These are phyloP conservation scores for Termitomyces sp. DNA, from an alignment of 768 basidiomycete genomes.

Conservation along the genomic window DNA sequence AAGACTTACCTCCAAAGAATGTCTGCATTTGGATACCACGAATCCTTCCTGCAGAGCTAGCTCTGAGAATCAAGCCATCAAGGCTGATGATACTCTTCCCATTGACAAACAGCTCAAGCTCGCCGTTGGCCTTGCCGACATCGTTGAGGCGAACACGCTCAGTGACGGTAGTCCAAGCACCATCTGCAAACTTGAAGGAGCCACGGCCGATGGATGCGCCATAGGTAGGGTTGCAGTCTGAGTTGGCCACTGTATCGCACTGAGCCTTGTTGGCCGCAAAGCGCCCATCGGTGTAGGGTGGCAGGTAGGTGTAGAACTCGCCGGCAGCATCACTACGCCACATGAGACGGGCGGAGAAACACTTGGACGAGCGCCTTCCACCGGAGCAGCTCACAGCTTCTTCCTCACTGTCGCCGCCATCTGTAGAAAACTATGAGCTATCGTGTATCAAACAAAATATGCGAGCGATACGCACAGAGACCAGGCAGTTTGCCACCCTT, in stretches of 20 bases:
- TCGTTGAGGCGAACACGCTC: conserved; percentile 76
- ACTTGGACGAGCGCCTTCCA: conserved; percentile 48
- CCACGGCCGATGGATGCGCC: conserved; percentile 70
- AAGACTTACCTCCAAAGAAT: conserved; percentile 64
- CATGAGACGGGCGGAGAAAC: conserved; percentile 70
- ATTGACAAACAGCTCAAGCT: conserved; percentile 61
- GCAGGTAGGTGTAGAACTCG: conserved; percentile 72
- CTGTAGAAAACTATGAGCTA: conserved; percentile 22
- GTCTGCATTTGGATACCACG: conserved; percentile 71
- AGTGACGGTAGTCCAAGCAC: conserved; percentile 62
- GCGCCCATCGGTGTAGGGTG: conserved; percentile 32
- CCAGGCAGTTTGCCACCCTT: conserved; percentile 73
- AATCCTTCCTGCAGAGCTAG: conserved; percentile 43
- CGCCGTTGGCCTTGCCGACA: conserved; percentile 63
- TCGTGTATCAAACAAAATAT: not conserved
- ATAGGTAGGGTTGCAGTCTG: conserved; percentile 57
- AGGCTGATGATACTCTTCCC: conserved; percentile 62
- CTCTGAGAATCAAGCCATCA: conserved; percentile 48
- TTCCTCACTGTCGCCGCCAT: conserved; percentile 49
- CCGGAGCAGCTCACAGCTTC: conserved; percentile 56
- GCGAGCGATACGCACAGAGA: conserved; percentile 43
- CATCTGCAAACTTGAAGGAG: conserved; percentile 56
- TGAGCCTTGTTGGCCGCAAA: conserved; percentile 44
- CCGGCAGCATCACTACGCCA: conserved; percentile 56
- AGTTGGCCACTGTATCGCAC: conserved; percentile 43